Conservation (phyloP, 306 rosid species). For the Inga oerstediana region DNA sequence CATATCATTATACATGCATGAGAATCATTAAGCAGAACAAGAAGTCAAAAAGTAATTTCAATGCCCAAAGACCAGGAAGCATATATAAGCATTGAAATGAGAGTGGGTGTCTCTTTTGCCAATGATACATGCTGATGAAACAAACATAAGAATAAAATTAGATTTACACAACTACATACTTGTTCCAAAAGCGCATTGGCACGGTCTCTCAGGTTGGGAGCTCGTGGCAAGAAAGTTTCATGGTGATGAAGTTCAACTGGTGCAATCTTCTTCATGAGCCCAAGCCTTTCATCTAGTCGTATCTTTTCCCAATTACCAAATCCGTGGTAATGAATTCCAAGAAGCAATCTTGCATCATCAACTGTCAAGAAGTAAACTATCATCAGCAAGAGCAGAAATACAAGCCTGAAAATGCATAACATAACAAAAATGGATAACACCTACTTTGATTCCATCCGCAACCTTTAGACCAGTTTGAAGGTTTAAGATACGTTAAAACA, state of each 20-base stretch:
- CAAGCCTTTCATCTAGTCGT: slow-evolving; percentile 93
- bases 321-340: slow-evolving; percentile 92
- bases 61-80: slow-evolving; percentile 20
- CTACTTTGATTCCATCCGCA: slow-evolving; percentile 99
- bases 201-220: slow-evolving; percentile 98
- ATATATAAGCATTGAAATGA: slow-evolving; percentile 20
- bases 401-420: slow-evolving; percentile 3
- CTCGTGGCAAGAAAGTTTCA: slow-evolving; percentile 98
- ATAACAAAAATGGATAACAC: slow-evolving; percentile 46
- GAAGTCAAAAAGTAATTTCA: slow-evolving; percentile 5
- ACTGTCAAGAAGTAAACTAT: slow-evolving; percentile 50
- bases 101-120: not conserved
- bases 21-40: slow-evolving; percentile 1
- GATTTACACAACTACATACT: slow-evolving; percentile 52
- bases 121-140: not conserved
- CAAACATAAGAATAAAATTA: slow-evolving; percentile 12
- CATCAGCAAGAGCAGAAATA: slow-evolving; percentile 35
- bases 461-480: slow-evolving; percentile 99
- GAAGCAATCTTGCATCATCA: slow-evolving; percentile 98
- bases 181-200: slow-evolving; percentile 96
- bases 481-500: slow-evolving; percentile 78
- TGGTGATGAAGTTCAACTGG: slow-evolving; percentile 99
- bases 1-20: not conserved
- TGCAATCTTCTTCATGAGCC: slow-evolving; percentile 92
- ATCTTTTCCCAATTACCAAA: slow-evolving; percentile 98